Evolutionary conservation across 345 rosid genomes (phyloP).

Genomic region (Raphanus raphanistrum): DNA sequence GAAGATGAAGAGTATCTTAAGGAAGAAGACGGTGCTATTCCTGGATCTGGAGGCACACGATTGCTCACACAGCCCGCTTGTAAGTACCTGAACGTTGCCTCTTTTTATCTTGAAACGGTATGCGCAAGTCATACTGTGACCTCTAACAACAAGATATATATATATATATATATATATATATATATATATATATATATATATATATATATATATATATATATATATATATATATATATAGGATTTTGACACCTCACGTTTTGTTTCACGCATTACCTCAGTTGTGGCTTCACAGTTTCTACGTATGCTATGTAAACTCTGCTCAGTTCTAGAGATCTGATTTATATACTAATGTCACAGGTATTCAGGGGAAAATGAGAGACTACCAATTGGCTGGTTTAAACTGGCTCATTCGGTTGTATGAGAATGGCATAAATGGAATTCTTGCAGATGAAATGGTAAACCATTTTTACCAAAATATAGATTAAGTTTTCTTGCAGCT

Average conservation of each 20-base stretch:
- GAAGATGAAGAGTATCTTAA: constrained; percentile 96
- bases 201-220: background rate
- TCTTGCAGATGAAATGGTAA: constrained; percentile 96
- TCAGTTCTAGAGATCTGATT: background rate
- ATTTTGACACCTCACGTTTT: background rate
- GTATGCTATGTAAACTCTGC: background rate
- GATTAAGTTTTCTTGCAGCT: background rate
- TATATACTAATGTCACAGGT: constrained; percentile 45
- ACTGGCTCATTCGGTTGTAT: constrained; percentile 92
- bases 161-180: background rate
- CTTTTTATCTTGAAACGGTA: background rate
- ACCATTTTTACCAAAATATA: background rate
- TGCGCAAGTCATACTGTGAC: background rate
- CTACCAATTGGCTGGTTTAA: constrained; percentile 94
- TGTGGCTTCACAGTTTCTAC: background rate
- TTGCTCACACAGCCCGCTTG: constrained; percentile 93
- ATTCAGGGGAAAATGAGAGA: constrained; percentile 98
- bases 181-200: background rate
- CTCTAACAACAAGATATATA: background rate
- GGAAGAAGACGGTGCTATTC: constrained; percentile 85
- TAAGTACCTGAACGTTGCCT: constrained; percentile 38
- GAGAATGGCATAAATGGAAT: constrained; percentile 98
- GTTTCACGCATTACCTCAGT: background rate
- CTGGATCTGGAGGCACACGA: constrained; percentile 72
- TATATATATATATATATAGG: background rate